These are phyloP conservation scores for Marasmius tenuissimus DNA, from an alignment of 1,284 basidiomycete genomes.

Conservation along the genomic window DNA sequence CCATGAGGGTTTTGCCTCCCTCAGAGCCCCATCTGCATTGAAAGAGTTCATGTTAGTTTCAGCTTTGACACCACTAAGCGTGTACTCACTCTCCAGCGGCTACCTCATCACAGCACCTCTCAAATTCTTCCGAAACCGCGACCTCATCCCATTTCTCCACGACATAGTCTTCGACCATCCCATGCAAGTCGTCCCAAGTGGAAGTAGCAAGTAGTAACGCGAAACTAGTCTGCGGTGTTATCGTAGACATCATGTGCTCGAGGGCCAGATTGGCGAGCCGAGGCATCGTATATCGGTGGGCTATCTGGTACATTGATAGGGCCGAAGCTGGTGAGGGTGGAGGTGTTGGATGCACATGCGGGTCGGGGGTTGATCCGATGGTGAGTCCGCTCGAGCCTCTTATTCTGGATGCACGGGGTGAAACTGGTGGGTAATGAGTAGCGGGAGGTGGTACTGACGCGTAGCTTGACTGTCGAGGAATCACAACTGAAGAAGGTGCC, in stretches of 20 bases:
- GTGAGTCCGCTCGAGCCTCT: slow-evolving; percentile 21
- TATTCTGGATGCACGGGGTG: slow-evolving; percentile 43
- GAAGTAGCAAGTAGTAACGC: slow-evolving; percentile 68
- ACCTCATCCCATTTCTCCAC: slow-evolving; percentile 73
- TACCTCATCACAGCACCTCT: slow-evolving; percentile 67
- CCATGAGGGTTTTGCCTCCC: slow-evolving; percentile 65
- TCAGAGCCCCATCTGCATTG: slow-evolving; percentile 61
- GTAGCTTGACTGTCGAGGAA: slow-evolving; percentile 27
- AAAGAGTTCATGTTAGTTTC: slow-evolving; percentile 14
- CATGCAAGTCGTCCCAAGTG: slow-evolving; percentile 64
- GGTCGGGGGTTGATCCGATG: slow-evolving; percentile 49
- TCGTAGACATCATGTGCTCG: slow-evolving; percentile 73
- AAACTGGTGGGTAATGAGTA: slow-evolving; percentile 42
- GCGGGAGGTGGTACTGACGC: slow-evolving; percentile 31
- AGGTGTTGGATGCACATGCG: slow-evolving; percentile 73
- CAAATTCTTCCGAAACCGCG: slow-evolving; percentile 61
- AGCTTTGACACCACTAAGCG: not conserved
- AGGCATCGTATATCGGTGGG: slow-evolving; percentile 76
- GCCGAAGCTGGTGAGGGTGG: slow-evolving; percentile 68
- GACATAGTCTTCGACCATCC: slow-evolving; percentile 67
- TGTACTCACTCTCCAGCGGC: slow-evolving; percentile 65
- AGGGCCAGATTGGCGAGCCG: slow-evolving; percentile 66
- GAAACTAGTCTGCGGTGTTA: slow-evolving; percentile 73
- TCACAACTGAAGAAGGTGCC: slow-evolving; percentile 23
- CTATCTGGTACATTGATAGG: slow-evolving; percentile 77